Evolutionary conservation across 2,329 filamentous ascomycete genomes (phyloP), one percentile per base, ranked within the genome.

Genomic region (Exophiala bonariae): DNA sequence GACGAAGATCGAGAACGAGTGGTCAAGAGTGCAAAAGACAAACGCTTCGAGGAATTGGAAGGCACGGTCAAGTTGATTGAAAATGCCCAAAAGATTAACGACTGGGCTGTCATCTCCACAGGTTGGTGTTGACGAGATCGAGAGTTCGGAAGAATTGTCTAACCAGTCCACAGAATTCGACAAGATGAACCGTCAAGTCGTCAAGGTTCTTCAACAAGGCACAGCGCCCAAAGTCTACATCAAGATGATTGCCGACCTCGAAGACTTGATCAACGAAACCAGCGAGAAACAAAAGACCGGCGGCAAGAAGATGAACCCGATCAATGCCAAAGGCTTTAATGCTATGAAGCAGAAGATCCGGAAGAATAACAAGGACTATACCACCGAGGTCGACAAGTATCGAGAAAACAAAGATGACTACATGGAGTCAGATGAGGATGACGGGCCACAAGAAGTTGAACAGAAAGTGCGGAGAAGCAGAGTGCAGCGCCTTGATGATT

Each of bases 301-400:
- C 2, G 83, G 86, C 55, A 96, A 96, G 83, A 97, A 96, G 81
- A 96, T 97, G 91, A 99, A 96, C 75, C 90, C 91, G 54, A 93
- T 86, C 65, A 95, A 92, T 66, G 87, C 90, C 58, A 89, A 90
- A 73, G 90, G 91, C 63, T 81, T 99, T 64, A 99, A 97, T 70
- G 89, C 91, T 54, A 88, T 97, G 65, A 95, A 96, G 76, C 93
- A 99, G 72, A 91, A 91, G 75, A 89, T 99, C 77, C 91, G 92
- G 82, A 97, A 96, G 82, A 92, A 92, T 75, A 95, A 92, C 80
- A 95, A 95, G 75, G 92, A 97, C 57, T 92, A 92, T 73, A 82
- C 89, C 64, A 77, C 80, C 54, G 88, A 96, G 65, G 86, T 99
- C 62, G 89, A 96, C 60, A 81, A 85, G 56, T 99, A 92, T 76